Base-by-base conservation (phyloP, 192 early-diverging fungal genomes). In the Dispira parvispora region DNA sequence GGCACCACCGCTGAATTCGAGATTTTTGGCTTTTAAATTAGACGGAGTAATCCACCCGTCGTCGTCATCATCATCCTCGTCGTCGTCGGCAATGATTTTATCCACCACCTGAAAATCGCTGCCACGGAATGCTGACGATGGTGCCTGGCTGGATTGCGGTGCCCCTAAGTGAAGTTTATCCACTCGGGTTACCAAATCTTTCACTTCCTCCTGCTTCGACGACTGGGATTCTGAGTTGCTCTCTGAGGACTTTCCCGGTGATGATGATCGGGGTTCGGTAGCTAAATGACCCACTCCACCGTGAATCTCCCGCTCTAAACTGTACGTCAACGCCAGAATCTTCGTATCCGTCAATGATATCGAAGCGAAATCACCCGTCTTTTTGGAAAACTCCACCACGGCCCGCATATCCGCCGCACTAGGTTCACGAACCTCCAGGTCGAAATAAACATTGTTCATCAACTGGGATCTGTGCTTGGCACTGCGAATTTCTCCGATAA, bases 31-130 rank as follows among this genome's bases (percentile, higher is more conserved):
- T 8, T 77, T 78, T 63, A 97, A 79, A 68, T 95, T 97, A 20
- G 75, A 68, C 0, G 94, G 94, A 4, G 94, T 97, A 67, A 97
- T 97, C 94, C 94, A 97, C 26, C 82, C 88, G 52, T 88, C 91
- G 63, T 64, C 64, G 9, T 66, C 71, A 11, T 65, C 60, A 8
- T 32, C 55, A 10, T 56, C 62, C 14, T 61, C 21, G 2, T 50
- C 18, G 18, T 11, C 46, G n/a, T 28, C 45, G 13, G 47, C 28
- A 42, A n/a, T n/a, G 23, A 45, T 61, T 13, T 46, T 25, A 26
- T 63, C 64, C 10, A 46, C 45, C 25, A 63, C 18, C 58, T 62
- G 14, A 42, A 58, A 45, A 53, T 45, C 63, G 49, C 61, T 55
- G 4, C 26, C 55, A 2, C 32, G 32, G 32, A 6, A 38, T 38